Conservation (phyloP, 1,284 basidiomycete species). For the Somion occarium region DNA sequence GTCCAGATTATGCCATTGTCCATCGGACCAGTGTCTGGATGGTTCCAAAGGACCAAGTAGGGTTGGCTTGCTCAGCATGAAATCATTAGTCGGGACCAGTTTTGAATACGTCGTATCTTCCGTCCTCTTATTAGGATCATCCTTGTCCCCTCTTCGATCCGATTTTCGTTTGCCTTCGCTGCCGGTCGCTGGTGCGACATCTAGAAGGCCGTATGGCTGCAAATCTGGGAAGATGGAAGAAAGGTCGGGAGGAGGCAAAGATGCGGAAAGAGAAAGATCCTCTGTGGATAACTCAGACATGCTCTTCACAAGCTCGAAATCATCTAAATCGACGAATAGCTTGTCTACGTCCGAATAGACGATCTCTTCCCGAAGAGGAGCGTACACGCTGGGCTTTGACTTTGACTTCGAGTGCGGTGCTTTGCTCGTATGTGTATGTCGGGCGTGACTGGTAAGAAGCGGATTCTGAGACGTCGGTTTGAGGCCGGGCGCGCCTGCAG, state of each 20-base stretch:
- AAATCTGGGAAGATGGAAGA: conserved; percentile 63
- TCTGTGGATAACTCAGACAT: conserved; percentile 35
- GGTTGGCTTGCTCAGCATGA: conserved; percentile 66
- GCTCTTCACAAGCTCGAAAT: conserved; percentile 26
- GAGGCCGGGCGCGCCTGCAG: conserved; percentile 11
- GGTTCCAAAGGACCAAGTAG: conserved; percentile 67
- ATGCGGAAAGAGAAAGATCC: conserved; percentile 28
- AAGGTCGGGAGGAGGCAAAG: conserved; percentile 41
- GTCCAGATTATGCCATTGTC: conserved; percentile 56
- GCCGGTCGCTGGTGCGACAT: conserved; percentile 34
- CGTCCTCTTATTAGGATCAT: conserved; percentile 63
- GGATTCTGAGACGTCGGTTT: conserved; percentile 39
- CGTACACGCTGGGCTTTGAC: conserved; percentile 41
- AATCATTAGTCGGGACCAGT: conserved; percentile 57
- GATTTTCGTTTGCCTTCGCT: conserved; percentile 36
- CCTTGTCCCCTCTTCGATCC: conserved; percentile 55
- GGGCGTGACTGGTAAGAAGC: conserved; percentile 28
- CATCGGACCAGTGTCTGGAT: conserved; percentile 58
- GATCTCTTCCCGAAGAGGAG: conserved; percentile 53
- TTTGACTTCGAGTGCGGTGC: conserved; percentile 30
- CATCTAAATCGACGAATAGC: conserved; percentile 56
- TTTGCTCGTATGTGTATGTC: conserved; percentile 17
- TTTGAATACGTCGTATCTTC: conserved; percentile 69
- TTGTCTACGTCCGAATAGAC: conserved; percentile 52
- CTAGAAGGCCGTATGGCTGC: conserved; percentile 47